Conservation (phyloP, 2,329 filamentous ascomycete species). For the Botrytis sinoallii region DNA sequence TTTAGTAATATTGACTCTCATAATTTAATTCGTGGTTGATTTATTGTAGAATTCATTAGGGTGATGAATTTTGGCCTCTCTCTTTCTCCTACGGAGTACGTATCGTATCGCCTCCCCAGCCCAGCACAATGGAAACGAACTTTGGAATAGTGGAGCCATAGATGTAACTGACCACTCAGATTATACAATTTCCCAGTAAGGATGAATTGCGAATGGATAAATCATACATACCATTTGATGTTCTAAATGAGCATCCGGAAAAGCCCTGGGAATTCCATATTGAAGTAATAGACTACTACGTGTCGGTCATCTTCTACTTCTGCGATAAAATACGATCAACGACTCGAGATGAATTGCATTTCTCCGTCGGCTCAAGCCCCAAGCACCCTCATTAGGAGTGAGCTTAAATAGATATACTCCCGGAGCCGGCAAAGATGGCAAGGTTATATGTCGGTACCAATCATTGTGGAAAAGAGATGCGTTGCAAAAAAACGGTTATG, state of each 20-base stretch:
- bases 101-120: background rate
- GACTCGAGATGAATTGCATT: background rate
- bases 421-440: background rate
- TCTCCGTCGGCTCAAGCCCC: background rate
- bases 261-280: background rate
- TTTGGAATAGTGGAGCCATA: background rate
- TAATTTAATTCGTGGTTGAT: background rate
- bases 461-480: background rate
- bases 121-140: slow-evolving; percentile 12
- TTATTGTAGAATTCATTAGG: background rate
- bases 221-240: background rate
- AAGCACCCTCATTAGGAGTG: background rate
- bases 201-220: background rate
- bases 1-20: background rate
- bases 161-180: background rate
- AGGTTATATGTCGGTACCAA: background rate
- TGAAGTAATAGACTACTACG: background rate
- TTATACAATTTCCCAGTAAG: background rate
- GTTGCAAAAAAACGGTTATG: background rate
- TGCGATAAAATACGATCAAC: background rate
- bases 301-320: background rate
- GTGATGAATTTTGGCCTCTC: too few relatives aligned
- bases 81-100: too few relatives aligned
- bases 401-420: background rate
- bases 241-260: background rate